These are phyloP conservation scores for Aspergillus clavatus DNA, from an alignment of 2,329 filamentous ascomycete species.

Conservation along the genomic window DNA sequence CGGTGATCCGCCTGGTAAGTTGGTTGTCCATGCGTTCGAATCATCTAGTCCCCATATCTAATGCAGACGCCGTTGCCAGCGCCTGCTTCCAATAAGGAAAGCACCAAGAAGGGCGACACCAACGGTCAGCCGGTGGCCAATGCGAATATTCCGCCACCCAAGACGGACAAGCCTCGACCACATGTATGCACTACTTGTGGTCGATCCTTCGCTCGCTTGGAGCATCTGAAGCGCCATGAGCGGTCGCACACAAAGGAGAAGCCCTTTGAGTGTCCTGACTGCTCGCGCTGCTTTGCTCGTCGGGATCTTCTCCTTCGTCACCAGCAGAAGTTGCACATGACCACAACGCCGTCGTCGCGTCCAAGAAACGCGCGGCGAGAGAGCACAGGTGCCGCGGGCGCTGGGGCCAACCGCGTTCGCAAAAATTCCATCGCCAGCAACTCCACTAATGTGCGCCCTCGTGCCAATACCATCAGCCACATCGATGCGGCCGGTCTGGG, in stretches of 20 bases:
- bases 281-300: constrained; percentile 87
- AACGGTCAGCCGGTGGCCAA: constrained; percentile 28
- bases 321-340: constrained; percentile 97
- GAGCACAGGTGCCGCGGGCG: constrained; percentile 69
- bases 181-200: constrained; percentile 90
- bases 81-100: constrained; percentile 23
- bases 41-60: constrained; percentile 16
- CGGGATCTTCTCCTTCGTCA: constrained; percentile 87
- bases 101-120: constrained; percentile 27
- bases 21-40: constrained; percentile 7
- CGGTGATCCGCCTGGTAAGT: constrained; percentile 37
- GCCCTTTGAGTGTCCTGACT: constrained; percentile 95
- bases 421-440: constrained; percentile 81
- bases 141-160: constrained; percentile 62
- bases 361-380: constrained; percentile 80
- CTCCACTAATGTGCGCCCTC: constrained; percentile 65
- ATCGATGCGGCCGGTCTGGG: constrained; percentile 73
- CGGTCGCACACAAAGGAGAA: constrained; percentile 98
- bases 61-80: constrained; percentile 17
- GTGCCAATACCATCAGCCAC: constrained; percentile 95
- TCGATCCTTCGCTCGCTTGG: constrained; percentile 87
- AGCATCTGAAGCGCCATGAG: constrained; percentile 96
- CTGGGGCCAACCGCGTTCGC: constrained; percentile 68
- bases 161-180: constrained; percentile 94
- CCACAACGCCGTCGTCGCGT: constrained; percentile 78